Evolutionary conservation across 345 rosid genomes (phyloP).

Genomic region (Fremontodendron californicum): DNA sequence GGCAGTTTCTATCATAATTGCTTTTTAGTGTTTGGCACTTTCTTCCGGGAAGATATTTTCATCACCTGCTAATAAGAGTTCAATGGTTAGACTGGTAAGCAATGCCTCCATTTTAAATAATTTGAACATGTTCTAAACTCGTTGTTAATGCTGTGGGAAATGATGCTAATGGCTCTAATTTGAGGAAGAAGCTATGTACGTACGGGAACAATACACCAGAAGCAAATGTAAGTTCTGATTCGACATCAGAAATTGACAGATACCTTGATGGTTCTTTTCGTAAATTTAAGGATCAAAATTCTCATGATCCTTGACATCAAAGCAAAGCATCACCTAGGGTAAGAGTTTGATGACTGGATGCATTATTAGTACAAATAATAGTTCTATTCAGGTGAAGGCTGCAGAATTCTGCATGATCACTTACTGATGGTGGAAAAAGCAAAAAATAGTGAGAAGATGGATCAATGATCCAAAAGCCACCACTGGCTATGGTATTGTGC

Average conservation of each 20-base stretch:
- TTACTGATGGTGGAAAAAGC: slow-evolving; percentile 8
- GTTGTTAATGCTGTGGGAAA: slow-evolving; percentile 12
- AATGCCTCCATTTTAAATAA: slow-evolving; percentile 22
- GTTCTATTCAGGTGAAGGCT: slow-evolving; percentile 18
- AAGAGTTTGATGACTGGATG: slow-evolving; percentile 18
- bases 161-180: slow-evolving; percentile 24
- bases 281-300: slow-evolving; percentile 2
- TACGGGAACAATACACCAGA: slow-evolving; percentile 12
- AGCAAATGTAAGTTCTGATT: slow-evolving; percentile 1
- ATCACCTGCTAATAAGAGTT: slow-evolving; percentile 24
- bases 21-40: slow-evolving; percentile 43
- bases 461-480: slow-evolving; percentile 4
- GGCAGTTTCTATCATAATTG: slow-evolving; percentile 30
- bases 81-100: slow-evolving; percentile 8
- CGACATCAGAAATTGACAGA: background rate
- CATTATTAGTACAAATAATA: slow-evolving; percentile 1
- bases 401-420: slow-evolving; percentile 1
- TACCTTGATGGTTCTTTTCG: background rate
- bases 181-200: slow-evolving; percentile 22
- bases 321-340: slow-evolving; percentile 3
- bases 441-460: background rate
- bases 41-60: slow-evolving; percentile 24
- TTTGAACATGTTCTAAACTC: slow-evolving; percentile 15
- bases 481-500: slow-evolving; percentile 10
- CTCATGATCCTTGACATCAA: background rate